Conservation (phyloP, 306 rosid species). For the Lathyrus sativus region DNA sequence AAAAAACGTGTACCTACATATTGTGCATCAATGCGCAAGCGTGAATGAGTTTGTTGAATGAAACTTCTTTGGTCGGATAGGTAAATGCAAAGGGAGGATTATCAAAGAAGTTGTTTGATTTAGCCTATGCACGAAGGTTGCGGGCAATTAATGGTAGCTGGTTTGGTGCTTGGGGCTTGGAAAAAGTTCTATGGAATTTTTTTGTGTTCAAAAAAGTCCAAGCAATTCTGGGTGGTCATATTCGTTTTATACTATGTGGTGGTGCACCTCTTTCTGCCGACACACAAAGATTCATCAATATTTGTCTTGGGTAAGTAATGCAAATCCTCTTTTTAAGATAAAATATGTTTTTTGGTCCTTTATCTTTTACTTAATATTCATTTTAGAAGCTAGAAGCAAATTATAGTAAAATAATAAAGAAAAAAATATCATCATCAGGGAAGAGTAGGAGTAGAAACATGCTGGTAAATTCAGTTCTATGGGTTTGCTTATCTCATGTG, state of each 20-base stretch:
- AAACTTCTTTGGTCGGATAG: slow-evolving; percentile 50
- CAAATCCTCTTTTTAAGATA: background rate
- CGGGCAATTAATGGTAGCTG: slow-evolving; percentile 85
- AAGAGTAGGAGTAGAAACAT: slow-evolving; percentile 22
- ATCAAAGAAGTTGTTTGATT: slow-evolving; percentile 74
- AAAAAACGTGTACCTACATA: slow-evolving; percentile 19
- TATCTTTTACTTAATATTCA: background rate
- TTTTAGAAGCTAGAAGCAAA: background rate
- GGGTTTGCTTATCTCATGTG: slow-evolving; percentile 24
- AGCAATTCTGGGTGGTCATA: slow-evolving; percentile 84
- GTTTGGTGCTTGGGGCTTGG: slow-evolving; percentile 98
- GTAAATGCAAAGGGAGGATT: slow-evolving; percentile 82
- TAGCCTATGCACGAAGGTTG: slow-evolving; percentile 88
- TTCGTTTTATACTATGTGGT: slow-evolving; percentile 85
- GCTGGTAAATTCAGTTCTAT: background rate
- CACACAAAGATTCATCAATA: slow-evolving; percentile 97
- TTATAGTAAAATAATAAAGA: background rate
- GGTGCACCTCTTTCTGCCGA: slow-evolving; percentile 96
- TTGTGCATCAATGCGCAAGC: slow-evolving; percentile 1
- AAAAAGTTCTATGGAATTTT: slow-evolving; percentile 70
- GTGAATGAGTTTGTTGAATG: slow-evolving; percentile 12
- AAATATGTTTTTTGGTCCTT: background rate
- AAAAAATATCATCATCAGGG: background rate
- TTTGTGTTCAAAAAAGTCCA: slow-evolving; percentile 86
- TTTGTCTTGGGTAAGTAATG: slow-evolving; percentile 79